A percentile compares a stretch with the other conserved stretches of the same genome.
Evolutionary conservation across 1,284 basidiomycete species (phyloP).

Genomic region (Malassezia furfur): DNA sequence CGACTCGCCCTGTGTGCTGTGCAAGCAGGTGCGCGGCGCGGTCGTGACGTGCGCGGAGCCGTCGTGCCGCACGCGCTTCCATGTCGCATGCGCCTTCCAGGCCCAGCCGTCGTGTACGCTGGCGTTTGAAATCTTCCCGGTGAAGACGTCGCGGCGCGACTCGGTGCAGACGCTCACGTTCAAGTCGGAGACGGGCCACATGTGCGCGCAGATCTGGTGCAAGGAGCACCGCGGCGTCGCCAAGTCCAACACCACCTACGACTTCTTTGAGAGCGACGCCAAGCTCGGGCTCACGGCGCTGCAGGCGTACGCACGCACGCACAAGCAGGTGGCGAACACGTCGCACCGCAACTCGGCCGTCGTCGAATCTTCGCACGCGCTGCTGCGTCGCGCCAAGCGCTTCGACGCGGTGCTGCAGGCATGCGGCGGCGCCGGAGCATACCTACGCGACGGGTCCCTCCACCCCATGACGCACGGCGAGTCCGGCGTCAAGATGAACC

Average conservation of each 20-base stretch:
- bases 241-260: conserved; percentile 61
- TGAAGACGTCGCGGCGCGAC: conserved; percentile 49
- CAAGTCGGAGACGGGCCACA: conserved; percentile 71
- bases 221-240: conserved; percentile 61
- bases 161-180: conserved; percentile 63
- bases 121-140: conserved; percentile 78
- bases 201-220: conserved; percentile 72
- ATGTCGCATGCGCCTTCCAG: conserved; percentile 81
- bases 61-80: conserved; percentile 64
- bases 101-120: conserved; percentile 61
- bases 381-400: conserved; percentile 32
- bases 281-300: conserved; percentile 74
- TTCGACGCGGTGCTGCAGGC: conserved; percentile 19
- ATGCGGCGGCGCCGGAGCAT: conserved; percentile 3
- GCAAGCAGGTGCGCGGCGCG: conserved; percentile 63
- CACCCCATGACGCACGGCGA: background rate
- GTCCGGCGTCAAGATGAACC: no score
- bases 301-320: conserved; percentile 69
- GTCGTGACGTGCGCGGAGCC: conserved; percentile 68
- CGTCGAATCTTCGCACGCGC: conserved; percentile 28
- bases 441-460: background rate
- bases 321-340: conserved; percentile 60
- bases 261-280: conserved; percentile 68
- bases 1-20: conserved; percentile 50
- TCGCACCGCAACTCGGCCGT: conserved; percentile 12